Conservation (phyloP, 768 basidiomycete genomes). For the Wakefieldia striispora region DNA sequence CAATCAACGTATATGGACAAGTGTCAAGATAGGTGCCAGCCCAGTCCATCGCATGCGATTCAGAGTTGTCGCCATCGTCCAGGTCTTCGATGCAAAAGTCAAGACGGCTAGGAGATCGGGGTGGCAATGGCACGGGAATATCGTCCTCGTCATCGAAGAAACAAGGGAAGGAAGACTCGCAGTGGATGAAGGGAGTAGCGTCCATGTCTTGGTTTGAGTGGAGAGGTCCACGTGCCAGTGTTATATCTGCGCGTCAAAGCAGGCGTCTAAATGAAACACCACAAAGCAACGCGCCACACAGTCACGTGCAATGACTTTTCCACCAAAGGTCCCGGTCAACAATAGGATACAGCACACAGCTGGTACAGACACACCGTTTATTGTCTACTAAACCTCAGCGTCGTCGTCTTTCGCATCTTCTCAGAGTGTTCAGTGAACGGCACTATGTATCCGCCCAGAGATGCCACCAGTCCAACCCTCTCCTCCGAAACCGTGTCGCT, state of each 20-base stretch:
- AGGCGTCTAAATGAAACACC: slow-evolving; percentile 13
- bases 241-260: slow-evolving; percentile 9
- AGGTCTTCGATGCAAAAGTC: slow-evolving; percentile 33
- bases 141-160: slow-evolving; percentile 15
- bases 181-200: slow-evolving; percentile 2
- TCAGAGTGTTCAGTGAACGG: slow-evolving; percentile 41
- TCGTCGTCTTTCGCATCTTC: slow-evolving; percentile 36
- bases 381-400: slow-evolving; percentile 26
- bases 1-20: not conserved
- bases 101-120: slow-evolving; percentile 48
- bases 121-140: slow-evolving; percentile 32
- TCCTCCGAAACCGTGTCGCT: slow-evolving; percentile 23
- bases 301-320: slow-evolving; percentile 27
- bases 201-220: not conserved
- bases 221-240: slow-evolving; percentile 4
- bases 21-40: not conserved
- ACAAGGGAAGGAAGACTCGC: not conserved
- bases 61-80: not conserved
- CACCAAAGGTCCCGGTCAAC: slow-evolving; percentile 5
- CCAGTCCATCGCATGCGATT: slow-evolving; percentile 13
- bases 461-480: slow-evolving; percentile 27
- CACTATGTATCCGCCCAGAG: slow-evolving; percentile 38
- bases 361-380: slow-evolving; percentile 24
- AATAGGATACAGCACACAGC: not conserved
- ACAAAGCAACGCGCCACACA: slow-evolving; percentile 20